A percentile compares a stretch with the other conserved stretches of the same genome.
Evolutionary conservation across 306 rosid species (phyloP).

Genomic region (Acacia melanoxylon): DNA sequence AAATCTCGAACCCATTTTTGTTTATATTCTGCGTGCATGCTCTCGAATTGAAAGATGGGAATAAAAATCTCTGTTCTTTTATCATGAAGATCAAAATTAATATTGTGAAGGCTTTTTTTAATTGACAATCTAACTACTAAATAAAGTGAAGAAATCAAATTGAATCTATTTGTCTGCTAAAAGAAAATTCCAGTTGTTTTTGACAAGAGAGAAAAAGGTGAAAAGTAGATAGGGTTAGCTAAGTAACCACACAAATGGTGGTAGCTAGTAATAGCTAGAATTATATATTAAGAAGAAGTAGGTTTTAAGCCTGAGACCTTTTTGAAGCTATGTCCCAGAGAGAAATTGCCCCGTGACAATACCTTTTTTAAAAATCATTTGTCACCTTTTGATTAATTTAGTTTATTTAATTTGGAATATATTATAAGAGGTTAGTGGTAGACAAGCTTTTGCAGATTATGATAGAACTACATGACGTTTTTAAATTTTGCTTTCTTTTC

Average conservation of each 20-base stretch:
- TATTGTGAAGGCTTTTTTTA: not conserved
- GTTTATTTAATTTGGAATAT: conserved; percentile 18
- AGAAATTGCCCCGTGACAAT: conserved; percentile 34
- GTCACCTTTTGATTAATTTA: conserved; percentile 32
- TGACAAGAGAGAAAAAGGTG: conserved; percentile 8
- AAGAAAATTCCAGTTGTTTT: not conserved
- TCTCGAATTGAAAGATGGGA: not conserved
- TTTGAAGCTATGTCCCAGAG: conserved; percentile 6
- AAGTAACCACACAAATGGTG: not conserved
- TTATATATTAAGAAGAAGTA: not conserved
- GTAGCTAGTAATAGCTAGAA: not conserved
- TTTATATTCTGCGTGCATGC: not conserved
- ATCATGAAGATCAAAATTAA: not conserved
- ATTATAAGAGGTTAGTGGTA: conserved; percentile 31
- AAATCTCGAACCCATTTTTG: conserved; percentile 8
- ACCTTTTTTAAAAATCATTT: conserved; percentile 22
- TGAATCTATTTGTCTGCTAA: conserved; percentile 6
- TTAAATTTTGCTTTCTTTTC: conserved; percentile 24
- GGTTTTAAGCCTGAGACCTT: conserved; percentile 19
- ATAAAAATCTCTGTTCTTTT: not conserved
- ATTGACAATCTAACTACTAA: conserved; percentile 18
- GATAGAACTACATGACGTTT: conserved; percentile 33
- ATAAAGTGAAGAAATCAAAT: conserved; percentile 11
- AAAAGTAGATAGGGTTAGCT: conserved; percentile 13
- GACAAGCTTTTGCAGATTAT: conserved; percentile 45